Evolutionary conservation across 306 rosid genomes (phyloP), one percentile per base, ranked within the genome.

Genomic region (Prunus armeniaca): DNA sequence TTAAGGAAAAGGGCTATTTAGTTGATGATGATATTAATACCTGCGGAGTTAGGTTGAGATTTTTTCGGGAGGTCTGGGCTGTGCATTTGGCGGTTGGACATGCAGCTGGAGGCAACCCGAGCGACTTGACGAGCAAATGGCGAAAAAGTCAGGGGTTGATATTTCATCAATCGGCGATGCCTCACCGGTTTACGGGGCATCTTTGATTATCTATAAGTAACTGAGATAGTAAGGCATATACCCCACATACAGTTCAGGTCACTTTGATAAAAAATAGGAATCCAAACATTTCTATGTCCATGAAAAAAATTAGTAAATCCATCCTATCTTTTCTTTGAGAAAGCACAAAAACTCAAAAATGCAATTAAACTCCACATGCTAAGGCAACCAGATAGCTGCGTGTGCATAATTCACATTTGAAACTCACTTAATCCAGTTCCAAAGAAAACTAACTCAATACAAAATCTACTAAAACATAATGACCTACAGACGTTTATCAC

Each of bases 121-220:
- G 91, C 90, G 12, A 82, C 76, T 52, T 86, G 79, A 71, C 90
- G 90, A 67, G 88, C 78, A 76, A 92, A 92, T 45, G 88, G 80
- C 60, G 93, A 89, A 72, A 93, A 93, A 5, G 91, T 86, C 65
- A 87, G 20, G 17, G 96, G 96, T 73, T 52, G 84, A 76, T 80
- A 47, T 50, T 66, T 88, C 69, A 50, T 47, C 30, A 46, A 68
- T 70, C 49, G 82, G 34, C 66, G 27, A 22, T 52, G 80, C 79
- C 86, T 75, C 52, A 70, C 81, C 1, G 88, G 88, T 76, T 67
- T 88, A 51, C 85, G 76, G 17, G 90, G 86, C 92, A 89, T 91
- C 82, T 74, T 70, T 38, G 73, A 50, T 50, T 34, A 43, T 25
- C 5, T 58, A 24, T 24, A 58, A 11, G 28, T 14, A 20, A 14